Percentiles rank a stretch among this genome's conserved stretches.
Evolutionary conservation across 768 basidiomycete species (phyloP).

Genomic region (Lenzites betulinus): DNA sequence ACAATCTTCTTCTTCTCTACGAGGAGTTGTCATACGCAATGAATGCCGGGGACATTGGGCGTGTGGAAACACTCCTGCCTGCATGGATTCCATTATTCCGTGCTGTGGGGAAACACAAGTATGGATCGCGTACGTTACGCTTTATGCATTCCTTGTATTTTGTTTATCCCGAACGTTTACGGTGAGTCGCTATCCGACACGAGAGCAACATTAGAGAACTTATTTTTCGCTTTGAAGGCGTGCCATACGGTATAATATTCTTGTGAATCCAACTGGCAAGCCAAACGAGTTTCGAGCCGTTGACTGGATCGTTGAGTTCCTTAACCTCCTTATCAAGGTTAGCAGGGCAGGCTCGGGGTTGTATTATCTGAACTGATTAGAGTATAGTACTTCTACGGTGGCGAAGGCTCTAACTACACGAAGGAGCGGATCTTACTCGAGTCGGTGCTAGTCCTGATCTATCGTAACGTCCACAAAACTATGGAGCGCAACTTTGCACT

Average conservation of each 20-base stretch:
- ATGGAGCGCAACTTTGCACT: conserved; percentile 7
- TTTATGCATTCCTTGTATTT: no score
- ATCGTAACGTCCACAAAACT: conserved; percentile 25
- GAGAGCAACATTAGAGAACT: no score
- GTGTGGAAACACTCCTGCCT: no score
- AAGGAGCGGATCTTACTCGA: conserved; percentile 36
- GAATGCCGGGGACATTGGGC: no score
- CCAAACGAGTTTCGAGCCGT: conserved; percentile 33
- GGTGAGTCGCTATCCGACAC: no score
- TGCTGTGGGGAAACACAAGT: no score
- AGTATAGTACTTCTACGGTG: conserved; percentile 38
- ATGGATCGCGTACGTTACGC: no score
- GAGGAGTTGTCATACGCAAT: conserved; percentile 25
- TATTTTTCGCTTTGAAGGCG: neutral
- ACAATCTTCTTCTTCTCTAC: conserved; percentile 42
- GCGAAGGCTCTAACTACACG: no score
- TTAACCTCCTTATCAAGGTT: conserved; percentile 48
- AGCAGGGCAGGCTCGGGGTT: neutral
- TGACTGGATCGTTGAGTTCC: conserved; percentile 45
- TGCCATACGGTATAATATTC: conserved; percentile 29
- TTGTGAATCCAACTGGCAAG: conserved; percentile 39
- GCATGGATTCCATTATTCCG: no score
- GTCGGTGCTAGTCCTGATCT: conserved; percentile 39
- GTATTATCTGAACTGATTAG: conserved; percentile 35
- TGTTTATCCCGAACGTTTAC: no score